Base-by-base conservation (phyloP, 2,329 filamentous ascomycete species). In the Trichophaea hybrida region DNA sequence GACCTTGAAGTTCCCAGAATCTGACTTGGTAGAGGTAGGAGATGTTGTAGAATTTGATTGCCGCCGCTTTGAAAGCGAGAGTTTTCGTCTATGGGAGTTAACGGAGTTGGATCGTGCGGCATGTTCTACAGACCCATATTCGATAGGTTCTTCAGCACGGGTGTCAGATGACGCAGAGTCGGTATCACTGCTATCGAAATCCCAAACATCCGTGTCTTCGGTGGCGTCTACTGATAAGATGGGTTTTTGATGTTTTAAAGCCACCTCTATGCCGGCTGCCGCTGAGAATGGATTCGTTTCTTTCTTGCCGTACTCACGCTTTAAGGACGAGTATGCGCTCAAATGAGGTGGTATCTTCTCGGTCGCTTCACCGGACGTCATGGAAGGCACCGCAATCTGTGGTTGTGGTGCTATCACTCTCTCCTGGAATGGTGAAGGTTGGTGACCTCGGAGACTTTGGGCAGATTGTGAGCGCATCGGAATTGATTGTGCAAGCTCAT, bases 1-100 rank as follows among this genome's bases (percentile, higher is more conserved):
- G 60, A 97, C 84, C 72, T 94, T 96, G 75, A 98, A 97, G 66
- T 80, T 88, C 13, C 82, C 80, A 32, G 77, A 80, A 62, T 96
- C 90, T 0, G 77, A 73, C 69, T 83, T 86, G 10, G 56, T 38
- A 49, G 58, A 40, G 66, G 62, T 34, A 71, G 70, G 12, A 72
- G 70, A 24, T 37, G 8, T 50, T 5, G 7, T 37, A 15, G 15
- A 15, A 33, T 15, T 55, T 53, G 57, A 44, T 24, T 17, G 12
- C 13, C 55, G 55, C 24, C 32, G 32, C 32, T 55, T 59, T 7
- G 58, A 52, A 7, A 24, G 52, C 8, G 63, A 65, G 43, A 64
- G 57, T 38, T 65, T 63, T 24, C 61, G 61, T 10, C 55, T 58
- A 12, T 40, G 53, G 5, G 53, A 55, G 40, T 44, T 43, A 13